phyloP scores from a whole-genome alignment of 805 yeast genomes.

The Saccharomycopsis olivae region DNA sequence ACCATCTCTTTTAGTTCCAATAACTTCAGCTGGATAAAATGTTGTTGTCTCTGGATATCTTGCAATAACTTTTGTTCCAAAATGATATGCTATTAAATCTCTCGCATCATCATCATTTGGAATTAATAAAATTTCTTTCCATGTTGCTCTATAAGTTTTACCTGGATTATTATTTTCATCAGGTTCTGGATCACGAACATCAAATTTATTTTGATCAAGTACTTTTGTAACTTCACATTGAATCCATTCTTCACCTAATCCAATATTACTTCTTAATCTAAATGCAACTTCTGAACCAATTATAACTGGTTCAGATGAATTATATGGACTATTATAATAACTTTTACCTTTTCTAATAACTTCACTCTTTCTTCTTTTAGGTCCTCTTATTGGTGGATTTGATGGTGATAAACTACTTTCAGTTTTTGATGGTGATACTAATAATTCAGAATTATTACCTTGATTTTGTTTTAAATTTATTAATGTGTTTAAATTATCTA shows the following conservation, averaged over 20 bases:
- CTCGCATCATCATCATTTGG: slow-evolving; percentile 40
- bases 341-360: slow-evolving; percentile 32
- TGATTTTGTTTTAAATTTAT: slow-evolving; percentile 22
- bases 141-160: slow-evolving; percentile 69
- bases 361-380: slow-evolving; percentile 8
- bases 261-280: slow-evolving; percentile 53
- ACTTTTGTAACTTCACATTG: slow-evolving; percentile 83
- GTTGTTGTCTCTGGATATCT: slow-evolving; percentile 97
- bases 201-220: slow-evolving; percentile 45
- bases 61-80: slow-evolving; percentile 78
- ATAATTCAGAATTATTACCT: not conserved
- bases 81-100: slow-evolving; percentile 44
- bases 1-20: slow-evolving; percentile 64
- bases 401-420: not conserved
- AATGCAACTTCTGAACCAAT: slow-evolving; percentile 85
- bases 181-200: slow-evolving; percentile 96
- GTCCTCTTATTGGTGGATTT: not conserved
- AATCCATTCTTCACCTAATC: slow-evolving; percentile 83
- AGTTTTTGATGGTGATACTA: not conserved
- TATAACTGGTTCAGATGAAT: slow-evolving; percentile 44
- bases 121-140: slow-evolving; percentile 69
- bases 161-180: slow-evolving; percentile 89
- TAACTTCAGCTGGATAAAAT: slow-evolving; percentile 88
- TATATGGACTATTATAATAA: slow-evolving; percentile 43
- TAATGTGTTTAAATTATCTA: slow-evolving; percentile 37